Evolutionary conservation across 2,329 filamentous ascomycete species (phyloP).

Genomic region (Neocatenulostroma microsporum): DNA sequence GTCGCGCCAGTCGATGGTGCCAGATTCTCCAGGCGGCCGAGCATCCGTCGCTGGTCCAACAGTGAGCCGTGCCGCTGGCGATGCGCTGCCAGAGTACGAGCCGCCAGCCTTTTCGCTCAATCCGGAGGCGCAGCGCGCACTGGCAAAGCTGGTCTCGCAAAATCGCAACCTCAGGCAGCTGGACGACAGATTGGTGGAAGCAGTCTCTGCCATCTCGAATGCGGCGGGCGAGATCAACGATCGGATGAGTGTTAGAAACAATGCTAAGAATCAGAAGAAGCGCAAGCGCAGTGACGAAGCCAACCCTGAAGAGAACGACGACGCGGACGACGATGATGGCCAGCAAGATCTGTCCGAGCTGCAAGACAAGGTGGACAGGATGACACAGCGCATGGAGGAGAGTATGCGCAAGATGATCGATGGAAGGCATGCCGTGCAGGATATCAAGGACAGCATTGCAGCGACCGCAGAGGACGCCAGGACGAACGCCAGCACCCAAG

Average conservation of each 20-base stretch:
- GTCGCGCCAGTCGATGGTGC: slow-evolving; percentile 3
- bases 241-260: slow-evolving; percentile 35
- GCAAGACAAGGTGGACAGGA: slow-evolving; percentile 39
- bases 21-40: neutral
- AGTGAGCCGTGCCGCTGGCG: slow-evolving; percentile 2
- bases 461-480: slow-evolving; percentile 34
- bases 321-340: slow-evolving; percentile 28
- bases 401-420: slow-evolving; percentile 53
- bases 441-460: slow-evolving; percentile 37
- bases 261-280: slow-evolving; percentile 27
- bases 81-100: slow-evolving; percentile 44
- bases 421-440: slow-evolving; percentile 40
- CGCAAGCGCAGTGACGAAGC: slow-evolving; percentile 9
- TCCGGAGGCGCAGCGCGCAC: slow-evolving; percentile 35
- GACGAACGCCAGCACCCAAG: slow-evolving; percentile 30
- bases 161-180: slow-evolving; percentile 37
- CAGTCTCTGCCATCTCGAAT: slow-evolving; percentile 40
- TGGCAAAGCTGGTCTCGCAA: slow-evolving; percentile 37
- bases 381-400: slow-evolving; percentile 51
- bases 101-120: slow-evolving; percentile 47
- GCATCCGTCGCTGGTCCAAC: neutral
- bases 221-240: slow-evolving; percentile 51
- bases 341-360: slow-evolving; percentile 36
- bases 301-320: slow-evolving; percentile 23
- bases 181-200: slow-evolving; percentile 42